These are phyloP conservation scores for Hypoxylon trugodes DNA, from an alignment of 495 filamentous ascomycete genomes.

Conservation along the genomic window DNA sequence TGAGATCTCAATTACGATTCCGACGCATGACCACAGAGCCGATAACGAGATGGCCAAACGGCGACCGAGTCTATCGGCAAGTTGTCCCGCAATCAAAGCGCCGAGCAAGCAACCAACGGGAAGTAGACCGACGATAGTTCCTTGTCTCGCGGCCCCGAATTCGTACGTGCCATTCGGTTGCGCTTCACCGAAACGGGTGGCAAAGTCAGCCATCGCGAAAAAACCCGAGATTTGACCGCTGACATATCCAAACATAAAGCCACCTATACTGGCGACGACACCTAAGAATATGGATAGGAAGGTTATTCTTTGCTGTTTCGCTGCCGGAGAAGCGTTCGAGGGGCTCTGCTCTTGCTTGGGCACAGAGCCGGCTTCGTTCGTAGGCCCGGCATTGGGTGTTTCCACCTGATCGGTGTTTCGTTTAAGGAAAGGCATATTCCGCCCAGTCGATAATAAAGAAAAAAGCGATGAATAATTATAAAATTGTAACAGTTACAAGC, in stretches of 20 bases:
- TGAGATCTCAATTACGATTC: conserved; percentile 72
- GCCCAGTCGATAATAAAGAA: not conserved
- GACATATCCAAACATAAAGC: conserved; percentile 82
- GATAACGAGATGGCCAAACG: conserved; percentile 62
- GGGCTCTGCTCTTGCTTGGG: conserved; percentile 30
- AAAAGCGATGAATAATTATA: conserved; percentile 1
- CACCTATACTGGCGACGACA: conserved; percentile 70
- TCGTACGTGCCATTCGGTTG: conserved; percentile 41
- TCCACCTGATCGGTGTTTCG: conserved; percentile 32
- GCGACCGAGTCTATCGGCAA: conserved; percentile 57
- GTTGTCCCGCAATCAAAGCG: conserved; percentile 69
- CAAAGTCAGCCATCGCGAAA: conserved; percentile 67
- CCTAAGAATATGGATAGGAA: conserved; percentile 52
- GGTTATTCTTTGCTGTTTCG: conserved; percentile 45
- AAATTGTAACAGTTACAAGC: conserved; percentile 11
- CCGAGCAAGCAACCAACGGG: conserved; percentile 75
- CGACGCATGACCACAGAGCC: conserved; percentile 70
- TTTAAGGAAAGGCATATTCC: conserved; percentile 35
- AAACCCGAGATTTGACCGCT: conserved; percentile 64
- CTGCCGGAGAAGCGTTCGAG: not conserved
- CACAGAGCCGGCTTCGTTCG: conserved; percentile 8
- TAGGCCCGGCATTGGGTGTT: conserved; percentile 18
- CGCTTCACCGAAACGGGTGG: conserved; percentile 56
- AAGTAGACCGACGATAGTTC: conserved; percentile 65
- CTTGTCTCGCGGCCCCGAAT: conserved; percentile 60